These are phyloP conservation scores for Actinidia chinensis DNA, from an alignment of 179 eudicot species.

Conservation along the genomic window DNA sequence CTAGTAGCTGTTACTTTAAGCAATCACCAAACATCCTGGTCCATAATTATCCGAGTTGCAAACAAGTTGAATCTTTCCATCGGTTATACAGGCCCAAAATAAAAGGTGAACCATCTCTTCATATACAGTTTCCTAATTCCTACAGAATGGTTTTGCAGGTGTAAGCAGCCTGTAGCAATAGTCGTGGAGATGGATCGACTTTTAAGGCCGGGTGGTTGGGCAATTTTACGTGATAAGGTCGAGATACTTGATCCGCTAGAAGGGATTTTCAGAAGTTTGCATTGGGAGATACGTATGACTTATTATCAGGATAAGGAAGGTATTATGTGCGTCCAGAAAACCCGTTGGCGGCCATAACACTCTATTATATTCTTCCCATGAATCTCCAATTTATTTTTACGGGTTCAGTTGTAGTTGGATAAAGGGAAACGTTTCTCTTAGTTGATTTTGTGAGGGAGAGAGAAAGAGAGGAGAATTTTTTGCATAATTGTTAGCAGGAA, in stretches of 20 bases:
- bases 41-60: background rate
- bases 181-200: constrained; percentile 93
- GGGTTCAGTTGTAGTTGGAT: background rate
- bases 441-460: constrained; percentile 1
- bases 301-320: constrained; percentile 82
- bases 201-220: constrained; percentile 88
- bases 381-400: background rate
- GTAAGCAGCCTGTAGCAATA: constrained; percentile 72
- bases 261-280: constrained; percentile 75
- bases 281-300: constrained; percentile 91
- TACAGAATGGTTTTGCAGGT: constrained; percentile 45
- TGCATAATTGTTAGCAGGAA: background rate
- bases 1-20: background rate
- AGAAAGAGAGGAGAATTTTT: background rate
- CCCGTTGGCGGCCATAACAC: constrained; percentile 77
- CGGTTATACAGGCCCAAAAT: background rate
- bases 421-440: background rate
- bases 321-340: constrained; percentile 75
- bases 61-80: background rate
- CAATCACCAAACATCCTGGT: constrained; percentile 5
- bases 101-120: background rate
- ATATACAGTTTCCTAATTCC: constrained; percentile 4
- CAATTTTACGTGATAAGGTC: constrained; percentile 77
- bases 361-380: background rate
- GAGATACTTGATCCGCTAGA: constrained; percentile 72